phyloP scores from a whole-genome alignment of 345 rosid genomes.

The Euclidium syriacum region DNA sequence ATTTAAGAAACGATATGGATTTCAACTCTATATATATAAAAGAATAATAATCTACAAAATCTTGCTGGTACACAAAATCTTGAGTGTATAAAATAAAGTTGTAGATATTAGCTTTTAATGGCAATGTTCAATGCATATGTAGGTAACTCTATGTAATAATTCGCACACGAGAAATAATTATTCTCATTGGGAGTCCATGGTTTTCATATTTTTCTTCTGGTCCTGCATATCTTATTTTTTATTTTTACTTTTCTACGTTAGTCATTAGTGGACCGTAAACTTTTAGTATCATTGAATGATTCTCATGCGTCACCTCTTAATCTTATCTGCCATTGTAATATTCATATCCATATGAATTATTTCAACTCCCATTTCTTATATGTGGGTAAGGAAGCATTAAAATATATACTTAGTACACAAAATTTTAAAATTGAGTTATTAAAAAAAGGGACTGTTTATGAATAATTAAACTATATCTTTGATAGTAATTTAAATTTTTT shows the following conservation, averaged over 20 bases:
- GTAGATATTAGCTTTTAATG: neutral
- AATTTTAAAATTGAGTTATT: neutral
- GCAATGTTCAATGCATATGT: slow-evolving; percentile 19
- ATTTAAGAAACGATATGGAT: neutral
- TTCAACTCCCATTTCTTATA: neutral
- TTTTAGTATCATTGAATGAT: neutral
- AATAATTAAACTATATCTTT: too few species aligned
- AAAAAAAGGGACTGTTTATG: neutral
- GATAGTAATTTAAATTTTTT: neutral
- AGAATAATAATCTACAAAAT: neutral
- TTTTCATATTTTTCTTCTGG: too few species aligned
- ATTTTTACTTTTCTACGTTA: neutral
- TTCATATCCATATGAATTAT: neutral
- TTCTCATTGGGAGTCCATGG: neutral
- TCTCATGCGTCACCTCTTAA: slow-evolving; percentile 20
- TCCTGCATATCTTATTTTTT: too few species aligned
- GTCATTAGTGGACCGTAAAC: neutral
- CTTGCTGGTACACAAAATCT: slow-evolving; percentile 20
- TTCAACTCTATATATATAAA: neutral
- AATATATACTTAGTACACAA: neutral
- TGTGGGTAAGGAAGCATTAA: neutral
- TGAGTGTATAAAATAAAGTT: neutral
- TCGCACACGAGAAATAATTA: neutral
- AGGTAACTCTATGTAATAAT: neutral
- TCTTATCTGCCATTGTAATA: neutral